These are phyloP conservation scores for Polysphondylium violaceum DNA, from an alignment of 78 protist genomes.

Conservation along the genomic window DNA sequence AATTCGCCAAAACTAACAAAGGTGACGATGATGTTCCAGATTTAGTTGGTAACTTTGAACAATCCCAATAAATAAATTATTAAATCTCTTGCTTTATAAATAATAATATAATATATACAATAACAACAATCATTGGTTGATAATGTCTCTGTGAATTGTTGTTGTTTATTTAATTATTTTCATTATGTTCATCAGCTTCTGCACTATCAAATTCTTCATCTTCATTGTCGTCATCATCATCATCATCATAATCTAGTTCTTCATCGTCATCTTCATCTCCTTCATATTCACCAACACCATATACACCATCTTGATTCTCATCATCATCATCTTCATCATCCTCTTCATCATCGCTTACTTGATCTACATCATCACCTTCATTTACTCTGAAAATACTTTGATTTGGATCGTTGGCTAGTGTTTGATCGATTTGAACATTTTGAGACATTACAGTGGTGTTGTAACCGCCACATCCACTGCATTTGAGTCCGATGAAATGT, in stretches of 20 bases:
- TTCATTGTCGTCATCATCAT: neutral
- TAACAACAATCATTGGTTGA: neutral
- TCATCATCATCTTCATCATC: conserved; percentile 16
- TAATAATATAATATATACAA: neutral
- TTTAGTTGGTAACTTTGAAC: conserved; percentile 65
- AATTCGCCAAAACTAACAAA: neutral
- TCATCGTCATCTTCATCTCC: conserved; percentile 8
- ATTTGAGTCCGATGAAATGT: conserved; percentile 82
- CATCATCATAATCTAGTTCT: neutral
- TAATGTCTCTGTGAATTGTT: no score
- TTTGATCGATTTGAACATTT: conserved; percentile 26
- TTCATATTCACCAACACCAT: neutral
- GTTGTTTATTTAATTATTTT: neutral
- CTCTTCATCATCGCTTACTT: conserved; percentile 1
- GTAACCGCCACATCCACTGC: conserved; percentile 60
- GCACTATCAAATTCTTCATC: neutral
- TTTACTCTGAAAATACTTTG: neutral
- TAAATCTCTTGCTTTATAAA: neutral
- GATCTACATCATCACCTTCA: conserved; percentile 7
- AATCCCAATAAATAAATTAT: conserved; percentile 19
- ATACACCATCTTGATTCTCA: conserved; percentile 2
- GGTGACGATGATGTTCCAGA: conserved; percentile 59
- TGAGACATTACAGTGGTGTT: conserved; percentile 62
- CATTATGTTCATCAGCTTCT: neutral
- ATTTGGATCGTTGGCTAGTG: neutral